A percentile compares a stretch with the other conserved stretches of the same genome.
Conservation (phyloP, 495 filamentous ascomycete genomes). For the Xylaria curta region DNA sequence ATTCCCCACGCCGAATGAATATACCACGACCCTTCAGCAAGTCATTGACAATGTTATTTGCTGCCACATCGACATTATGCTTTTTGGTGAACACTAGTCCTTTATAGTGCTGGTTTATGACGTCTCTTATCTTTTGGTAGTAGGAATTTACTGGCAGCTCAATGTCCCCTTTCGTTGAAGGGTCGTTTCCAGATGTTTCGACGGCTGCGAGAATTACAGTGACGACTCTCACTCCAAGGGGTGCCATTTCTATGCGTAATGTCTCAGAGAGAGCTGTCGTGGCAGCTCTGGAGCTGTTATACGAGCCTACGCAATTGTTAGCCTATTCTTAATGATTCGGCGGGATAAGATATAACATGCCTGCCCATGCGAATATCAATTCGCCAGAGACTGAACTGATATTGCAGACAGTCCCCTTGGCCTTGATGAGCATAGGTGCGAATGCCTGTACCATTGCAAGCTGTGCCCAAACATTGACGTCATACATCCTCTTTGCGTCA, state of each 20-base stretch:
- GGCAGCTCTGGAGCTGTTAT: constrained; percentile 71
- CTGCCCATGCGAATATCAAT: constrained; percentile 10
- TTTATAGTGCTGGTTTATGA: background rate
- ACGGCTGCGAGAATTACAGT: constrained; percentile 33
- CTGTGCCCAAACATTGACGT: constrained; percentile 58
- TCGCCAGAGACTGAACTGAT: constrained; percentile 41
- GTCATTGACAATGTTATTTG: constrained; percentile 15
- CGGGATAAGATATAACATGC: constrained; percentile 33
- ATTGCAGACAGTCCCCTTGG: constrained; percentile 54
- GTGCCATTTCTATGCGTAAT: constrained; percentile 61
- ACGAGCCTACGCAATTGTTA: constrained; percentile 45
- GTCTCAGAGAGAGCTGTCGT: constrained; percentile 66
- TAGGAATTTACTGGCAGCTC: constrained; percentile 5
- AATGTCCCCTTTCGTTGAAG: background rate
- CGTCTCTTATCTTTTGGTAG: constrained; percentile 6
- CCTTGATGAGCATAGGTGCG: constrained; percentile 49
- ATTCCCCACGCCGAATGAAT: constrained; percentile 9
- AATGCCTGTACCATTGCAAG: constrained; percentile 57
- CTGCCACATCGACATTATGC: constrained; percentile 4
- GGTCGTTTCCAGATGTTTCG: constrained; percentile 30
- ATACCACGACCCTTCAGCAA: background rate
- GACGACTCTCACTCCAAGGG: constrained; percentile 53
- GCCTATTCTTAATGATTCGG: constrained; percentile 20
- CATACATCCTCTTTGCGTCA: constrained; percentile 50
- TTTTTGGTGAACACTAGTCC: background rate